A percentile compares a stretch with the other conserved stretches of the same genome.
These are phyloP conservation scores for Russula griseocarnosa DNA, from an alignment of 768 basidiomycete species.

Conservation along the genomic window DNA sequence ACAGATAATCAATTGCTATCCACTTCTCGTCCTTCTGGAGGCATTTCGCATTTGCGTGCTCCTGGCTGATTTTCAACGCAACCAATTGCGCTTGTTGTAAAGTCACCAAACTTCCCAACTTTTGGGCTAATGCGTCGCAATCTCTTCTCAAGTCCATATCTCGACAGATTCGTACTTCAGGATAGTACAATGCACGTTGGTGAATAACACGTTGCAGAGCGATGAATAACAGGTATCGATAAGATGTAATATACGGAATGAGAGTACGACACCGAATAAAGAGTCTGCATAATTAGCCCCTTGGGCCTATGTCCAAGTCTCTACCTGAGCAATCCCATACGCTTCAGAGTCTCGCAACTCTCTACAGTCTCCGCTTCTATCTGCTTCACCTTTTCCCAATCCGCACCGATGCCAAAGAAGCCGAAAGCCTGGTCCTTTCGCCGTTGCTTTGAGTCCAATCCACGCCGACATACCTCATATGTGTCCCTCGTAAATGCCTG, in stretches of 20 bases:
- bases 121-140: background rate
- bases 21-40: background rate
- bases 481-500: slow-evolving; percentile 66
- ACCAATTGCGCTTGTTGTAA: background rate
- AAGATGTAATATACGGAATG: slow-evolving; percentile 2
- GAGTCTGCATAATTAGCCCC: slow-evolving; percentile 17
- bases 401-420: slow-evolving; percentile 86
- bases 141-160: background rate
- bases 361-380: slow-evolving; percentile 68
- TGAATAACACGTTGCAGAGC: background rate
- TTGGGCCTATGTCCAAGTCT: background rate
- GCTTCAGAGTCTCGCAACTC: slow-evolving; percentile 74
- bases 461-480: slow-evolving; percentile 67
- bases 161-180: background rate
- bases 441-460: slow-evolving; percentile 62
- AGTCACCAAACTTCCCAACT: background rate
- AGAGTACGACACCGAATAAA: background rate
- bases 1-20: background rate
- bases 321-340: slow-evolving; percentile 52
- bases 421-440: slow-evolving; percentile 75
- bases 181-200: background rate
- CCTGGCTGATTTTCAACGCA: background rate
- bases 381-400: slow-evolving; percentile 81
- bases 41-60: background rate
- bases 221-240: slow-evolving; percentile 15